These are phyloP conservation scores for Microascus cirrosus DNA, from an alignment of 2,329 filamentous ascomycete genomes.

Conservation along the genomic window DNA sequence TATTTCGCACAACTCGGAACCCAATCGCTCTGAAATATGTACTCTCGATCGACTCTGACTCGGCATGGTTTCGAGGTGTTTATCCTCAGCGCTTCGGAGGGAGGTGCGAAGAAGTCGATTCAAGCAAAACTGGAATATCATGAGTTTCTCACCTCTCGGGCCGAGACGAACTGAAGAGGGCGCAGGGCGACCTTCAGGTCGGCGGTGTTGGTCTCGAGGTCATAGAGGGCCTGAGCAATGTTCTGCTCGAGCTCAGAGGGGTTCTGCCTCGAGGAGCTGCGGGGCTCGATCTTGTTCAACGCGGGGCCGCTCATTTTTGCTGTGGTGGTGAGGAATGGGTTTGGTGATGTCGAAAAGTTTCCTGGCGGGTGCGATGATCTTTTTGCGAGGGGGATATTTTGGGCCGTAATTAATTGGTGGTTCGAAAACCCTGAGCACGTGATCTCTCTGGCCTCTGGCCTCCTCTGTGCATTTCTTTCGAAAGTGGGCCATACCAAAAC, in stretches of 20 bases:
- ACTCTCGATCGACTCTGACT: not conserved
- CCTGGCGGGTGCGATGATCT: not conserved
- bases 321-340: slow-evolving; percentile 14
- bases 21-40: not conserved
- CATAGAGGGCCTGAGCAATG: slow-evolving; percentile 95
- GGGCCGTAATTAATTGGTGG: not conserved
- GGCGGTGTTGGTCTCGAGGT: slow-evolving; percentile 98
- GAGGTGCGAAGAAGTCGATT: not conserved
- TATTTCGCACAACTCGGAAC: not conserved
- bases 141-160: slow-evolving; percentile 81
- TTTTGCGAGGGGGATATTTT: slow-evolving; percentile 4
- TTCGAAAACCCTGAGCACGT: slow-evolving; percentile 4
- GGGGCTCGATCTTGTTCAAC: slow-evolving; percentile 96
- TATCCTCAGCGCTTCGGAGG: not conserved
- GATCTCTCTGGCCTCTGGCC: not conserved
- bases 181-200: slow-evolving; percentile 94
- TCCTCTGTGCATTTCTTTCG: not conserved
- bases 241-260: slow-evolving; percentile 95
- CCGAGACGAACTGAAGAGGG: slow-evolving; percentile 97
- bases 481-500: not conserved
- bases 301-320: slow-evolving; percentile 56
- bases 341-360: slow-evolving; percentile 10
- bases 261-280: slow-evolving; percentile 91
- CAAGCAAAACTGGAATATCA: slow-evolving; percentile 8
- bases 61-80: not conserved